A percentile compares a stretch with the other conserved stretches of the same genome.
Conservation (phyloP, 2,329 filamentous ascomycete genomes). For the Calonectria ilicicola region DNA sequence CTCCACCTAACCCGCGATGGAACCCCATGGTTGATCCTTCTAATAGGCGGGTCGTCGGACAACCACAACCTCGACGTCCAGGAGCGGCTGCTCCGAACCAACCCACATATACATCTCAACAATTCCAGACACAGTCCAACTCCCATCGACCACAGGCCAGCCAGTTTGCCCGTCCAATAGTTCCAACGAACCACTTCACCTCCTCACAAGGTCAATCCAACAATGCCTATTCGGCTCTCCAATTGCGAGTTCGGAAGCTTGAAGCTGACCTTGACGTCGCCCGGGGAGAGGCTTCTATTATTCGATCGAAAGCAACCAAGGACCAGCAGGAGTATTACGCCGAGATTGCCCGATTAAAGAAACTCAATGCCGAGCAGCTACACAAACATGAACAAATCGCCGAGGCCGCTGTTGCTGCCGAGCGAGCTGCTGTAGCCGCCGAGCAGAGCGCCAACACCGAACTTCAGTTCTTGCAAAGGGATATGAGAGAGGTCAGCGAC, state of each 20-base stretch:
- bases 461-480: slow-evolving; percentile 78
- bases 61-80: slow-evolving; percentile 30
- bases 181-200: slow-evolving; percentile 40
- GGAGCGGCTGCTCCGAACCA: slow-evolving; percentile 33
- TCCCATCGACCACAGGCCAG: slow-evolving; percentile 50
- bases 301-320: slow-evolving; percentile 78
- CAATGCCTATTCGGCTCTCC: slow-evolving; percentile 59
- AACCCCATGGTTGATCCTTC: slow-evolving; percentile 48
- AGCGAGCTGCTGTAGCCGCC: slow-evolving; percentile 71
- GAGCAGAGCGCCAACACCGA: slow-evolving; percentile 76
- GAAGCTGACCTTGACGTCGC: slow-evolving; percentile 71
- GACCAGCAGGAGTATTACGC: slow-evolving; percentile 71
- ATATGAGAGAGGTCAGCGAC: slow-evolving; percentile 71
- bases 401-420: slow-evolving; percentile 73
- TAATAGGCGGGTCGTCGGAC: slow-evolving; percentile 29
- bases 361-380: slow-evolving; percentile 72
- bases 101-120: slow-evolving; percentile 44
- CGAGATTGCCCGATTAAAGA: slow-evolving; percentile 71
- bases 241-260: slow-evolving; percentile 65
- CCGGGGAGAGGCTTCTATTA: slow-evolving; percentile 78
- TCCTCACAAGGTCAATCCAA: slow-evolving; percentile 44
- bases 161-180: slow-evolving; percentile 55
- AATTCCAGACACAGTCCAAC: slow-evolving; percentile 45
- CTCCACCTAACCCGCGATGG: slow-evolving; percentile 53
- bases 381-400: slow-evolving; percentile 73